phyloP scores from a whole-genome alignment of 23 red algal species.

The Gracilaria vermiculophylla region DNA sequence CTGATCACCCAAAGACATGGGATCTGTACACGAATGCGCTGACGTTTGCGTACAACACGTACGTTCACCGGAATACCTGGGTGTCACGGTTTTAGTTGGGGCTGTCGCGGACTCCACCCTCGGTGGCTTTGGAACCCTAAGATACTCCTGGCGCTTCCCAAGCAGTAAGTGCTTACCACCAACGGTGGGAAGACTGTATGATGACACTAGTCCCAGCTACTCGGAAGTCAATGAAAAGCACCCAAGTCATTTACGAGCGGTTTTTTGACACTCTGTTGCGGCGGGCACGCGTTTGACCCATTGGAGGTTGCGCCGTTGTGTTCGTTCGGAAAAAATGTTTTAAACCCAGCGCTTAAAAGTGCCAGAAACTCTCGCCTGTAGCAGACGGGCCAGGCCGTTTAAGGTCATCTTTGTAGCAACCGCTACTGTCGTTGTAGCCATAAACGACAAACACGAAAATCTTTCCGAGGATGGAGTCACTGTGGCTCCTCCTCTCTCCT shows the following conservation, averaged over 20 bases:
- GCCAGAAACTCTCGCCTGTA: conserved; percentile 28
- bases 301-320: not conserved
- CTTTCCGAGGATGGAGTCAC: too few relatives aligned
- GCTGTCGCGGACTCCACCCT: not conserved
- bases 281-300: not conserved
- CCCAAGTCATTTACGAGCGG: not conserved
- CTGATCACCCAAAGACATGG: not conserved
- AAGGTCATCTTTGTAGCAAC: too few relatives aligned
- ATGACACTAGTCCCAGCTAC: not conserved
- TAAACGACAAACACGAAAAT: too few relatives aligned
- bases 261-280: not conserved
- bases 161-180: not conserved
- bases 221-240: not conserved
- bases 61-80: not conserved
- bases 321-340: not conserved
- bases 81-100: not conserved
- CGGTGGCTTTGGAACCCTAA: not conserved
- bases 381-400: not conserved
- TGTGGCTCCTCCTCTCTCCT: too few relatives aligned
- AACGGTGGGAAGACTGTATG: not conserved
- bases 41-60: conserved; percentile 17
- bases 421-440: too few relatives aligned
- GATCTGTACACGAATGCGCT: not conserved
- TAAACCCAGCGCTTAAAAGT: not conserved
- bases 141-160: not conserved